Conservation (phyloP, 495 filamentous ascomycete genomes). For the Oidiodendron maius region DNA sequence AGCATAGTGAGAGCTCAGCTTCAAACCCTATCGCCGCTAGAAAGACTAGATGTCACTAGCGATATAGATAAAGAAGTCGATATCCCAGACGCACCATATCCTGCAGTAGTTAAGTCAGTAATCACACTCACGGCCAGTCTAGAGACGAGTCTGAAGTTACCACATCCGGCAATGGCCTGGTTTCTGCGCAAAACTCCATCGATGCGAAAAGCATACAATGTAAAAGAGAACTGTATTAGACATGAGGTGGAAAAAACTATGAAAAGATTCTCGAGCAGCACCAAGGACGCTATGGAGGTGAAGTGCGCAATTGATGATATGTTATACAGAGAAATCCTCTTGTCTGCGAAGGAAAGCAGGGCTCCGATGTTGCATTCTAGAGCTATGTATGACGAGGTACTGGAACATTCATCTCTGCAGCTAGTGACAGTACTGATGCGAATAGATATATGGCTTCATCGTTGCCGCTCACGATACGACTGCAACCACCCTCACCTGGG, state of each 20-base stretch:
- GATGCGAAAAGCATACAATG: background rate
- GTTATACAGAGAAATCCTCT: constrained; percentile 26
- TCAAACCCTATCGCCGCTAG: background rate
- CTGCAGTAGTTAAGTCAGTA: background rate
- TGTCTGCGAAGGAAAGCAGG: constrained; percentile 26
- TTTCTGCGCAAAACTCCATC: constrained; percentile 2
- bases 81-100: constrained; percentile 3
- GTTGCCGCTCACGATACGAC: constrained; percentile 23
- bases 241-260: constrained; percentile 15
- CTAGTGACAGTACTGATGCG: background rate
- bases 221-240: constrained; percentile 17
- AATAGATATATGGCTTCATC: constrained; percentile 24
- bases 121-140: constrained; percentile 10
- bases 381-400: constrained; percentile 28
- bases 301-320: constrained; percentile 31
- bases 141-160: constrained; percentile 11
- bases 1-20: background rate
- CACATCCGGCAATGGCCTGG: constrained; percentile 11
- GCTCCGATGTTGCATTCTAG: constrained; percentile 16
- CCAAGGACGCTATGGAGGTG: constrained; percentile 1
- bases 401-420: background rate
- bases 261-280: constrained; percentile 3
- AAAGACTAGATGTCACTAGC: background rate
- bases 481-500: constrained; percentile 12
- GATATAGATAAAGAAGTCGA: constrained; percentile 4